Percentiles rank a stretch among this genome's conserved stretches.
Evolutionary conservation across 2,329 filamentous ascomycete genomes (phyloP).

Genomic region (Neonectria coccinea): DNA sequence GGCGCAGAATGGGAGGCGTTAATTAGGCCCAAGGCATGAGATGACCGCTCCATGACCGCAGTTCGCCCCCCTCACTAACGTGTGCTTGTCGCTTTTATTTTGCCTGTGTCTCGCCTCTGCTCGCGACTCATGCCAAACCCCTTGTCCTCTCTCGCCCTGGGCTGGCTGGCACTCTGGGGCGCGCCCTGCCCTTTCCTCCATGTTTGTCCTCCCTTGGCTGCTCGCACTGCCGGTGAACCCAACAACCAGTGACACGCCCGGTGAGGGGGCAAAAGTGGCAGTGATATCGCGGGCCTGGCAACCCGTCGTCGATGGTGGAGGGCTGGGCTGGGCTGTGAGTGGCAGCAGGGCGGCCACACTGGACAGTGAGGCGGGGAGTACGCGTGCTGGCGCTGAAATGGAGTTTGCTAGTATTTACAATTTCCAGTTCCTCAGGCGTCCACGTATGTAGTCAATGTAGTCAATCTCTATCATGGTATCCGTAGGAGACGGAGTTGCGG

Average conservation of each 20-base stretch:
- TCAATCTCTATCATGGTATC: background rate
- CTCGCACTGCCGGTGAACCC: background rate
- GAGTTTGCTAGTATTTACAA: background rate
- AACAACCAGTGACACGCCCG: background rate
- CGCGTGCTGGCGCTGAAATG: background rate
- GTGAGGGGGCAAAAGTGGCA: constrained; percentile 5
- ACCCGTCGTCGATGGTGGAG: constrained; percentile 11
- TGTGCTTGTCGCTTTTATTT: background rate
- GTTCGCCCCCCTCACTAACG: constrained; percentile 26
- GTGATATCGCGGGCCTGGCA: constrained; percentile 26
- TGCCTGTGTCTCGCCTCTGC: background rate
- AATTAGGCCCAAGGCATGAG: constrained; percentile 30
- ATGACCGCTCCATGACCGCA: constrained; percentile 10
- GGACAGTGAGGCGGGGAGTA: background rate
- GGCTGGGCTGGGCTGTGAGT: constrained; percentile 17
- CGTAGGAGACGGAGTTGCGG: background rate
- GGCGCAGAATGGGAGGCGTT: constrained; percentile 37
- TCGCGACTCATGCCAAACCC: background rate
- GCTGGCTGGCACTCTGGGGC: too few relatives aligned
- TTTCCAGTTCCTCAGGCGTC: constrained; percentile 3
- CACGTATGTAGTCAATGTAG: constrained; percentile 3
- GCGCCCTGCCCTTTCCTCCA: too few relatives aligned
- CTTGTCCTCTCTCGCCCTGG: background rate
- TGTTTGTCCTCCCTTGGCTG: background rate
- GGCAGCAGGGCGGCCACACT: constrained; percentile 5